Percentiles rank a stretch among this genome's conserved stretches.
Evolutionary conservation across 495 filamentous ascomycete genomes (phyloP).

Genomic region (Neurospora sp.): DNA sequence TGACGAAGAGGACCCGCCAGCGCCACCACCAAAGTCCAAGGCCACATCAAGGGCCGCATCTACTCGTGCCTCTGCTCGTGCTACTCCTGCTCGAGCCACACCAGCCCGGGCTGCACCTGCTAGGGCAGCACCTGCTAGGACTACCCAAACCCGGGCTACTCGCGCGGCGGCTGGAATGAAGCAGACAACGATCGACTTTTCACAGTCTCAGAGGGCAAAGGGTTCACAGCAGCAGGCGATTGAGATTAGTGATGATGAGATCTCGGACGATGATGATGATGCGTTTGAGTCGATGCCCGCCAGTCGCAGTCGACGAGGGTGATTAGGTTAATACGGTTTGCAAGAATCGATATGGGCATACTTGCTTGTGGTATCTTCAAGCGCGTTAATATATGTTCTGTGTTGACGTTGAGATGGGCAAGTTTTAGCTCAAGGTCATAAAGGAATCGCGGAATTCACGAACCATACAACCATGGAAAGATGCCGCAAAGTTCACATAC

Average conservation of each 20-base stretch:
- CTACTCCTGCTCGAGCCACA: slow-evolving; percentile 12
- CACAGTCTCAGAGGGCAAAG: slow-evolving; percentile 43
- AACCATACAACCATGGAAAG: neutral
- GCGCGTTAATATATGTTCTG: neutral
- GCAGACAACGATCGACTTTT: slow-evolving; percentile 71
- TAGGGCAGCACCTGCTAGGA: slow-evolving; percentile 16
- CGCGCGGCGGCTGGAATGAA: slow-evolving; percentile 24
- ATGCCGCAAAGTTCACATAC: neutral
- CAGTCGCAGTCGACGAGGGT: slow-evolving; percentile 16
- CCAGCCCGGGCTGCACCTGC: slow-evolving; percentile 8
- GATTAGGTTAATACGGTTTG: neutral
- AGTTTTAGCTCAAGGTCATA: neutral
- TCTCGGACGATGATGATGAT: slow-evolving; percentile 69
- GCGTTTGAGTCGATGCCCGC: slow-evolving; percentile 57
- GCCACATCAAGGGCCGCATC: neutral
- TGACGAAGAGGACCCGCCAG: slow-evolving; percentile 43
- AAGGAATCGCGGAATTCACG: neutral
- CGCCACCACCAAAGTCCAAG: slow-evolving; percentile 12
- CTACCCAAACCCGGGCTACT: slow-evolving; percentile 31
- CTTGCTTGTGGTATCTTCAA: neutral
- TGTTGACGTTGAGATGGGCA: neutral
- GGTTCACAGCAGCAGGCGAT: slow-evolving; percentile 33
- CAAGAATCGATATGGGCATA: neutral
- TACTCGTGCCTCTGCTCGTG: neutral
- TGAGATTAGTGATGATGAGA: slow-evolving; percentile 67